Evolutionary conservation across 2,329 filamentous ascomycete genomes (phyloP), one percentile per base, ranked within the genome.

Genomic region (Stenocarpella maydis): DNA sequence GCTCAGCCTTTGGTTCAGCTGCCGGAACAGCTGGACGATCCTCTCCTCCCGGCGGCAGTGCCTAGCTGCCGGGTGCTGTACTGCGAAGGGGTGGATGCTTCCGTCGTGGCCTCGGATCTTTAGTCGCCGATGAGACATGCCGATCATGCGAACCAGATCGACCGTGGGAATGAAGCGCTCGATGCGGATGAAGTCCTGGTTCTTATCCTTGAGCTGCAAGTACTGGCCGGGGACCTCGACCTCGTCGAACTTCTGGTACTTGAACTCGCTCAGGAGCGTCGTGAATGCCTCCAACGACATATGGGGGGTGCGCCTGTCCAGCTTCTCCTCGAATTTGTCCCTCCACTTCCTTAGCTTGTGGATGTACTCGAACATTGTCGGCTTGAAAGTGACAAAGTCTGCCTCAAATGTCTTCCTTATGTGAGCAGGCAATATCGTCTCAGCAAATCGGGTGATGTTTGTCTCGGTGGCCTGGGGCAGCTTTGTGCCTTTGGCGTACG

Each of bases 171-270:
- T 82, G 88, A 99, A 99, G 28, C 95, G 92, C 79, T 99, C 97
- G 73, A 99, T 98, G 54, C 95, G 92, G 73, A 99, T 91, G 78
- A 99, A 99, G 79, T 99, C 96, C 75, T 97, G 94, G 79, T 99
- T 99, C 87, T 98, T 99, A 76, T 99, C 97, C 80, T 96, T 97
- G 82, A 98, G 96, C 78, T 97, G 91, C 72, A 98, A 84, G 79
- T 99, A 99, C 78, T 99, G 96, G 0, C 96, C 96, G 3, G 97
- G 97, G 43, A 99, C 90, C 80, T 99, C 96, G 15, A 99, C 95
- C 76, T 99, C 97, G 77, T 99, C 96, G 74, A 99, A 98, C 80
- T 98, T 98, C 79, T 96, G 91, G 84, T 97, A 99, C 47, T 94
- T 88, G 85, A 99, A 99, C 78, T 98, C 96, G 81, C 94, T 97